Base-by-base conservation (phyloP, 139 green algal genomes). In the Edaphochlamys debaryana region DNA sequence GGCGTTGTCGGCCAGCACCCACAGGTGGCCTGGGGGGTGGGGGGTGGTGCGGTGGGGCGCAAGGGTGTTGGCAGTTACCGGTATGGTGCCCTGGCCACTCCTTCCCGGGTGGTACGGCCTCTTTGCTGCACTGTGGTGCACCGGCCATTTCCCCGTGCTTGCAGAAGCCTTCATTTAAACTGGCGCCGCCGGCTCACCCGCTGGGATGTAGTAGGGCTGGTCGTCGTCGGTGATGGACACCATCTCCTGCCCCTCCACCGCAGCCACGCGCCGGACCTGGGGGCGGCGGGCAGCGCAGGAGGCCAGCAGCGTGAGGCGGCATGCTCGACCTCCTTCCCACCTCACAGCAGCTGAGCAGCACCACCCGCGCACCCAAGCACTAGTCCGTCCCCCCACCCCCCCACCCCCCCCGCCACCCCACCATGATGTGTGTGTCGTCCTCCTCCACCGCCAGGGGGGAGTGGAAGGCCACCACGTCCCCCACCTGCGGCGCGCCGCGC, bases 1-100 rank as follows among this genome's bases (percentile, higher is more conserved):
- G 52, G 90, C 85, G 69, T 96, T 96, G 86, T 98, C 95, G 8
- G 94, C 93, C 45, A 98, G 74, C 48, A 98, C 94, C 95, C 95
- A 98, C 88, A 92, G 96, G 56, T 96, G 89, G n/a, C 92, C 94
- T 67, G 76, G 56, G 29, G 88, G n/a, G n/a, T n/a, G n/a, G n/a
- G n/a, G n/a, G n/a, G n/a, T n/a, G n/a, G n/a, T n/a, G n/a, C n/a
- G n/a, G n/a, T n/a, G n/a, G n/a, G n/a, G n/a, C n/a, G n/a, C n/a
- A n/a, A n/a, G n/a, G n/a, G n/a, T n/a, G n/a, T n/a, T n/a, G n/a
- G n/a, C n/a, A n/a, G n/a, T n/a, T n/a, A n/a, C n/a, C n/a, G n/a
- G n/a, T n/a, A n/a, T n/a, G n/a, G n/a, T n/a, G n/a, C n/a, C n/a
- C n/a, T n/a, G n/a, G n/a, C n/a, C n/a, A n/a, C n/a, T n/a, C n/a